Evolutionary conservation across 805 yeast species (phyloP).

Genomic region (Monosporozyma aerobia): DNA sequence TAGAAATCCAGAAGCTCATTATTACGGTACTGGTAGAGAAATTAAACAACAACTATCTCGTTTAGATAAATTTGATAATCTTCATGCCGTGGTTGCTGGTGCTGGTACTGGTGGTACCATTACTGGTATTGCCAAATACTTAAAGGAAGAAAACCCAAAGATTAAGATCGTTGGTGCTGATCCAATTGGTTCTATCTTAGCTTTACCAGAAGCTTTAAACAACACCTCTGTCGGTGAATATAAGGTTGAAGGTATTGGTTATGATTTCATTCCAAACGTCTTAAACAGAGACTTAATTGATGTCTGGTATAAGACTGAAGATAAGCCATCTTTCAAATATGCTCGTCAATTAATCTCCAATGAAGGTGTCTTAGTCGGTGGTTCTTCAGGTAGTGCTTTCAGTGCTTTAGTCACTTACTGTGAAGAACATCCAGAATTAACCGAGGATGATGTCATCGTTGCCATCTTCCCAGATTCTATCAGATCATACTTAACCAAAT

Average conservation of each 20-base stretch:
- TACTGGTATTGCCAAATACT: conserved; percentile 67
- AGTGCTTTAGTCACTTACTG: conserved; percentile 68
- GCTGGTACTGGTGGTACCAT: conserved; percentile 95
- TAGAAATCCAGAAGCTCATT: conserved; percentile 78
- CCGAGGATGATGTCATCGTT: conserved; percentile 66
- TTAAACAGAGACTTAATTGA: conserved; percentile 58
- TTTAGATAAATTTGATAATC: conserved; percentile 38
- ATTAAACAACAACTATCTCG: conserved; percentile 66
- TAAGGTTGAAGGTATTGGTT: conserved; percentile 86
- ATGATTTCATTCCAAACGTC: conserved; percentile 80
- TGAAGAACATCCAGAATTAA: conserved; percentile 47
- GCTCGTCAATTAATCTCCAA: conserved; percentile 76
- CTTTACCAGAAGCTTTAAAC: conserved; percentile 67
- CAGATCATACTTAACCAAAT: conserved; percentile 78
- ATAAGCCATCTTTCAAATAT: conserved; percentile 64
- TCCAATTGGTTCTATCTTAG: conserved; percentile 80
- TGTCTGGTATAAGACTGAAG: conserved; percentile 80
- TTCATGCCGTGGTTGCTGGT: conserved; percentile 75
- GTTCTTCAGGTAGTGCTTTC: conserved; percentile 80
- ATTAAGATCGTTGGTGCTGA: conserved; percentile 70
- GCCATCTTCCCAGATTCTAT: conserved; percentile 81
- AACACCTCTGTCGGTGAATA: conserved; percentile 44
- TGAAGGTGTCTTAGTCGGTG: conserved; percentile 84
- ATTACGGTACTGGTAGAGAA: conserved; percentile 75
- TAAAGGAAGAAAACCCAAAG: conserved; percentile 60